Evolutionary conservation across 768 basidiomycete species (phyloP), one percentile per base, ranked within the genome.

Genomic region (Mycena olivaceomarginata): DNA sequence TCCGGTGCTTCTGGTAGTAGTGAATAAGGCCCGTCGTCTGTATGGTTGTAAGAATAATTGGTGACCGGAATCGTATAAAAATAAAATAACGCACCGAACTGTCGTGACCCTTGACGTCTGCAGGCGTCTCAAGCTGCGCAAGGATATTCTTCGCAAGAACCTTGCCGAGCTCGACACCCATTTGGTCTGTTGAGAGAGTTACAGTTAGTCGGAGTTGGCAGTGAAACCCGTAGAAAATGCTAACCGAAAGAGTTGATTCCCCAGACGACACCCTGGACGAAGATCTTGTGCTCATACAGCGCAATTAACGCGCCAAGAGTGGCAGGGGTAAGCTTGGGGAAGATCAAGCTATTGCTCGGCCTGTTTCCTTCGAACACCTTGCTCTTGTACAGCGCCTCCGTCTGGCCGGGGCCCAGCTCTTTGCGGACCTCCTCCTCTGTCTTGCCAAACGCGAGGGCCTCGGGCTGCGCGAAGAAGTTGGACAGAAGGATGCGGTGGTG

Each of bases 141-240:
- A 99, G 90, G 82, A 99, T 99, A 81, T 94, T 95, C 93, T 99
- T 99, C 1, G 98, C 98, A 59, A 99, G 92, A 6, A 98, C 96
- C 85, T 99, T 99, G 73, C 98, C 98, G 70, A 99, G 94, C 86
- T 99, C 98, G 79, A 99, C 98, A 84, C 98, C 98, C 98, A 99
- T 98, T 93, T 99, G 98, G 85, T 99, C 97, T 96, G 81, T 18
- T 45, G 41, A 22, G 5, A 5, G 15, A 31, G 22, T 31, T 31
- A 31, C 31, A 31, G 31, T 31, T 31, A 4, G 31, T 31, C 4
- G 31, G 31, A 31, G 31, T 75, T 39, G 18, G 43, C 62, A 62
- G 46, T 20, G 65, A 20, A 64, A 41, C n/a, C n/a, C 41, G 31
- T 25, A 67, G 22, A 37, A 39, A 68, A 67, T n/a, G 85, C 91